Conservation (phyloP, 805 yeast genomes). For the Zygoascus flipseniorum region DNA sequence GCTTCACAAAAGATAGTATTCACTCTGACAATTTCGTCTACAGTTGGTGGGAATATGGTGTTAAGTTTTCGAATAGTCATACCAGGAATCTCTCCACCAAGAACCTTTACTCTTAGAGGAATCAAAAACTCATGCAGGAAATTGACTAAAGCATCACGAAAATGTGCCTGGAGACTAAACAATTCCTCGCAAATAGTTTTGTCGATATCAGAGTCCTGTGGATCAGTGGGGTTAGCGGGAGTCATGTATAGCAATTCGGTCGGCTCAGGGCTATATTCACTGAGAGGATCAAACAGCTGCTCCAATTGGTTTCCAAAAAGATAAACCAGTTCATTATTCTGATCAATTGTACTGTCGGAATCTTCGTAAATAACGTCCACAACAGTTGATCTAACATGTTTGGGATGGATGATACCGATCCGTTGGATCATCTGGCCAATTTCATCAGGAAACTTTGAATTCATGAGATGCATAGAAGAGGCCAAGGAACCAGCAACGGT, state of each 20-base stretch:
- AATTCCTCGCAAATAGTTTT: conserved; percentile 58
- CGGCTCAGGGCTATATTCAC: conserved; percentile 88
- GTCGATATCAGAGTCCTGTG: conserved; percentile 31
- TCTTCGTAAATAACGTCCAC: conserved; percentile 71
- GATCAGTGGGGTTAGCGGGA: conserved; percentile 32
- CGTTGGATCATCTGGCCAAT: conserved; percentile 51
- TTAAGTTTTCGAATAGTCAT: conserved; percentile 61
- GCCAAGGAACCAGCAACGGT: conserved; percentile 79
- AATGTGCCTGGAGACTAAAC: conserved; percentile 61
- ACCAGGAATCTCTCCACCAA: conserved; percentile 39
- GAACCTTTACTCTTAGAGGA: conserved; percentile 63
- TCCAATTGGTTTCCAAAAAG: conserved; percentile 79
- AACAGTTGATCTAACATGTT: conserved; percentile 41
- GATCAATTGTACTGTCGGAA: conserved; percentile 42
- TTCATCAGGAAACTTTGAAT: conserved; percentile 43
- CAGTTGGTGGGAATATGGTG: conserved; percentile 84
- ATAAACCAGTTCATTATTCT: conserved; percentile 68
- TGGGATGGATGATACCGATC: conserved; percentile 49
- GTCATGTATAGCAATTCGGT: conserved; percentile 63
- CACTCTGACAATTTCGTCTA: conserved; percentile 86
- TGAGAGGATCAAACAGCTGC: conserved; percentile 78
- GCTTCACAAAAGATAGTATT: conserved; percentile 79
- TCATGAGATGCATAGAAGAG: conserved; percentile 48
- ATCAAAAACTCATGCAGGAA: conserved; percentile 71
- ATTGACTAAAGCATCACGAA: conserved; percentile 61